Base-by-base conservation (phyloP, 192 early-diverging fungal genomes). In the Coemansia sp. region DNA sequence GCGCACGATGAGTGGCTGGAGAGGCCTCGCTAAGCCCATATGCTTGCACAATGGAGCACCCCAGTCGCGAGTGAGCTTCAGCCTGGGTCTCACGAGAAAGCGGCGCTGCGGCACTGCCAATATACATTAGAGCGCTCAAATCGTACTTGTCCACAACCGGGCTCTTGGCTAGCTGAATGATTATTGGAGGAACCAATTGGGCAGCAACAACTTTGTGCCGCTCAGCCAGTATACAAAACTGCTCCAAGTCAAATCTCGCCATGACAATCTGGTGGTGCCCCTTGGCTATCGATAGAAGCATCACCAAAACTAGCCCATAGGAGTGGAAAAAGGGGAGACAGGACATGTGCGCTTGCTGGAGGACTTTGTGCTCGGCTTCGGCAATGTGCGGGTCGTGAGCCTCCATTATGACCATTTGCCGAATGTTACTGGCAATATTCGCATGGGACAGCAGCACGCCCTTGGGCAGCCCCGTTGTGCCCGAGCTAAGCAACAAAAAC, bases 31-130 rank as follows among this genome's bases (percentile, higher is more conserved):
- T 88, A 86, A 91, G 79, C 21, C 90, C 90, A 51, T 85, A 91
- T n/a, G 89, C 86, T 83, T 85, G 79, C 34, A 67, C 70, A 5
- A 88, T 64, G 58, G 59, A 71, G 7, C 81, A 64, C 5, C 73
- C 71, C 20, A 90, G 65, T 28, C 67, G 63, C 31, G 59, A 45
- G 50, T 69, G 68, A 7, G 89, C 79, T 57, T 84, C 81, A 4
- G 65, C 56, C 60, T 85, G 78, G 18, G 94, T 77, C 55, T 93
- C 91, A 53, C 79, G 79, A 16, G 81, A 79, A 8, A 95, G 75
- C 4, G 93, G 93, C 3, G 95, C 95, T 0, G 94, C 94, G 21
- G 91, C 93, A 51, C 84, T 89, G 53, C 85, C 76, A 37, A 92
- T 61, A 20, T 70, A 71, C 20, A 83, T 64, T 7, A 95, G 82